Conservation (phyloP, 2,329 filamentous ascomycete species). For the Gaeumannomyces sp. region DNA sequence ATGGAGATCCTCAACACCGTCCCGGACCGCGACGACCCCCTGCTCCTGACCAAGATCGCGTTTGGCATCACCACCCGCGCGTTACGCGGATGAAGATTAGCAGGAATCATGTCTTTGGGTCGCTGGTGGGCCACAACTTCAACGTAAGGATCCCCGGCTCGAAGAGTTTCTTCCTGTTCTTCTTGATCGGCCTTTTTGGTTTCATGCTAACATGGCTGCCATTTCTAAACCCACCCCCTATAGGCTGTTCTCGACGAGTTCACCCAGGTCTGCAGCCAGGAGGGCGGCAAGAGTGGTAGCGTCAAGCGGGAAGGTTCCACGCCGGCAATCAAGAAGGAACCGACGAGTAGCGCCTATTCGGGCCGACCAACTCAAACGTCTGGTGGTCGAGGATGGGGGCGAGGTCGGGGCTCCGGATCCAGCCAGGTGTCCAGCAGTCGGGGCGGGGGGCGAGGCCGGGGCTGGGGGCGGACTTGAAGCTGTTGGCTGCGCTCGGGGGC, state of each 20-base stretch:
- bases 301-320: not conserved
- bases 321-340: no score
- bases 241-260: not conserved
- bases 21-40: slow-evolving; percentile 46
- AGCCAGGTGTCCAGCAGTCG: no score
- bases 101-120: slow-evolving; percentile 40
- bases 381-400: not conserved
- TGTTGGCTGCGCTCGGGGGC: not conserved
- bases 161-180: not conserved
- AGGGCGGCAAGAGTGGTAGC: not conserved
- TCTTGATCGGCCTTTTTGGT: not conserved
- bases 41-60: slow-evolving; percentile 52
- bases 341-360: not conserved
- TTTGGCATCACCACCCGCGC: slow-evolving; percentile 55
- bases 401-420: no score
- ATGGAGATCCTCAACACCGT: slow-evolving; percentile 36
- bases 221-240: not conserved
- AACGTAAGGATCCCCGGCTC: not conserved
- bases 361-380: not conserved
- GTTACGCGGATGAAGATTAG: slow-evolving; percentile 42
- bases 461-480: not conserved
- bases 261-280: not conserved
- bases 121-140: slow-evolving; percentile 49
- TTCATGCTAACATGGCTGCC: slow-evolving; percentile 8
- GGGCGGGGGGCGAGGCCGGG: not conserved